A percentile compares a stretch with the other conserved stretches of the same genome.
Conservation (phyloP, 148 eudicot species). For the Rhododendron williamsianum region DNA sequence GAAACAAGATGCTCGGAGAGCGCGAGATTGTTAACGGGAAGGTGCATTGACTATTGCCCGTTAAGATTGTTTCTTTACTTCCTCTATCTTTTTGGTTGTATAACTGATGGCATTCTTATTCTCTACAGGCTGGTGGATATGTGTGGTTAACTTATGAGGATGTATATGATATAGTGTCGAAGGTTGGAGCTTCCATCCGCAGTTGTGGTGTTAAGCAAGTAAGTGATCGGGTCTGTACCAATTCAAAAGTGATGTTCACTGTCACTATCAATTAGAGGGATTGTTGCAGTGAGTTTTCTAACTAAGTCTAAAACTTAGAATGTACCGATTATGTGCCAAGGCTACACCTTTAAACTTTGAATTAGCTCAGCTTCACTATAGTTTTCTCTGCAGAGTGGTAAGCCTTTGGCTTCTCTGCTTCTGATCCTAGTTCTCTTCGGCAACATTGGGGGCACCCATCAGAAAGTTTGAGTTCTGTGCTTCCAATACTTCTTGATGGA, state of each 20-base stretch:
- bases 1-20: conserved; percentile 78
- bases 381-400: conserved; percentile 3
- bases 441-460: neutral
- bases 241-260: neutral
- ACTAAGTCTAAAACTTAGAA: neutral
- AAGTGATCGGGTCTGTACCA: conserved; percentile 9
- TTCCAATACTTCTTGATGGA: neutral
- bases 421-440: neutral
- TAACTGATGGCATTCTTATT: neutral
- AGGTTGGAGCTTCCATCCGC: conserved; percentile 76
- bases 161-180: conserved; percentile 55
- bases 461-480: neutral
- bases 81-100: neutral
- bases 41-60: conserved; percentile 26
- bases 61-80: neutral
- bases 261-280: neutral
- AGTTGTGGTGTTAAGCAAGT: conserved; percentile 61
- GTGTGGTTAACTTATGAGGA: conserved; percentile 80
- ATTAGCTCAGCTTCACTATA: neutral
- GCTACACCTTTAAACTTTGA: neutral
- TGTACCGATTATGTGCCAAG: neutral
- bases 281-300: neutral
- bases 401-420: neutral
- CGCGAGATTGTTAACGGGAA: conserved; percentile 53
- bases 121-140: conserved; percentile 55